Conservation (phyloP, 345 rosid genomes). For the Eucalyptus polyanthemos region DNA sequence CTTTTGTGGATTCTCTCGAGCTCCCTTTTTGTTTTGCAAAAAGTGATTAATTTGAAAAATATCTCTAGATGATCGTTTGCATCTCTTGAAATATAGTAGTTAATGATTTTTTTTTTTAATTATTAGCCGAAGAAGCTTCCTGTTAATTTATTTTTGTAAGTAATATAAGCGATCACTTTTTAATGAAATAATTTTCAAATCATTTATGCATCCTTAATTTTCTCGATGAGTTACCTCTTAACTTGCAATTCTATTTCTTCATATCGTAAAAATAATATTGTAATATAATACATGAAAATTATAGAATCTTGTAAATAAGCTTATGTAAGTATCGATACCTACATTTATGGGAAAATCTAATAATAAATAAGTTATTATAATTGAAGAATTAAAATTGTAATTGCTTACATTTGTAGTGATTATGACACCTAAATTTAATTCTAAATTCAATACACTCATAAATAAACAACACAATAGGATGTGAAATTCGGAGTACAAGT, state of each 20-base stretch:
- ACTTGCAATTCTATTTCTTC: neutral
- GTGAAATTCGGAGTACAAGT: too few species aligned
- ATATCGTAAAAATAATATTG: neutral
- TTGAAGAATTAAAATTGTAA: fast-evolving
- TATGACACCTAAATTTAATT: too few species aligned
- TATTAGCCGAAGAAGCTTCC: neutral
- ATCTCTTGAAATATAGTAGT: neutral
- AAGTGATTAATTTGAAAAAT: neutral
- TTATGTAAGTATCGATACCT: fast-evolving
- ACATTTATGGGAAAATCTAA: fast-evolving
- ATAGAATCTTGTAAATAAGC: neutral
- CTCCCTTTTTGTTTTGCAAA: neutral
- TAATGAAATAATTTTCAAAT: neutral
- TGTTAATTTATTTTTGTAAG: too few species aligned
- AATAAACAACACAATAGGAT: too few species aligned
- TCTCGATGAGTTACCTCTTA: neutral
- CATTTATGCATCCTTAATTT: neutral
- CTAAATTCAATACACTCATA: too few species aligned
- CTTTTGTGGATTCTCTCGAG: neutral
- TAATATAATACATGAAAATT: too few species aligned
- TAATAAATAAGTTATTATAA: too few species aligned
- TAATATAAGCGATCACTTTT: neutral
- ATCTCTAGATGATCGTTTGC: neutral
- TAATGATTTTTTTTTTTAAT: neutral
- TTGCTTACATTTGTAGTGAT: fast-evolving